Evolutionary conservation across 2,329 filamentous ascomycete genomes (phyloP).

Genomic region (Amauroascus verrucosus): DNA sequence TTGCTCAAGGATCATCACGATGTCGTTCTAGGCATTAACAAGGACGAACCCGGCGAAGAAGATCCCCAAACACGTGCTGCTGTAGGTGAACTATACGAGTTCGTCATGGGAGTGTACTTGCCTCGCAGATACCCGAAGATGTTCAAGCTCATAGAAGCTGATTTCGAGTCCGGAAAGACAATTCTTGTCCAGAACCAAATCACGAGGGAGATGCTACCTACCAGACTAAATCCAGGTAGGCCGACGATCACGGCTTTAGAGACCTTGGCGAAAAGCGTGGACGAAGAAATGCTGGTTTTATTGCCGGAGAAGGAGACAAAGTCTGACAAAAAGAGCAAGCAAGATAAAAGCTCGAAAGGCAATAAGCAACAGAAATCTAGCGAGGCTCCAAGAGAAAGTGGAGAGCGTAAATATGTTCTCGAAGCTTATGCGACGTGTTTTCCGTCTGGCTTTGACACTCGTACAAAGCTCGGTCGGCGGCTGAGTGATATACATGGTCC

Average conservation of each 20-base stretch:
- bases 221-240: slow-evolving; percentile 23
- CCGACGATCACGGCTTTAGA: slow-evolving; percentile 36
- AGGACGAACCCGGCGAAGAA: slow-evolving; percentile 18
- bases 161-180: slow-evolving; percentile 20
- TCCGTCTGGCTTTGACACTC: slow-evolving; percentile 49
- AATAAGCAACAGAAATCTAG: not conserved
- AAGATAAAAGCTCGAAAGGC: not conserved
- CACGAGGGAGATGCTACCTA: slow-evolving; percentile 36
- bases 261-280: slow-evolving; percentile 44
- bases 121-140: slow-evolving; percentile 48
- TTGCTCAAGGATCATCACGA: slow-evolving; percentile 38
- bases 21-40: slow-evolving; percentile 32
- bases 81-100: slow-evolving; percentile 48
- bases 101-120: slow-evolving; percentile 45
- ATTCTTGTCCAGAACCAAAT: slow-evolving; percentile 38
- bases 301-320: slow-evolving; percentile 31
- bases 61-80: slow-evolving; percentile 38
- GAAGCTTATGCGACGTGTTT: slow-evolving; percentile 48
- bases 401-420: slow-evolving; percentile 41
- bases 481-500: slow-evolving; percentile 49
- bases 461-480: slow-evolving; percentile 44
- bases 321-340: slow-evolving; percentile 1
- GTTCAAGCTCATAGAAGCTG: slow-evolving; percentile 33
- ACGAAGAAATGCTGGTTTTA: slow-evolving; percentile 52
- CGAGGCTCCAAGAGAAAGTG: slow-evolving; percentile 1